A percentile compares a stretch with the other conserved stretches of the same genome.
Evolutionary conservation across 83 land plant species (phyloP).

Genomic region (Thuja plicata): DNA sequence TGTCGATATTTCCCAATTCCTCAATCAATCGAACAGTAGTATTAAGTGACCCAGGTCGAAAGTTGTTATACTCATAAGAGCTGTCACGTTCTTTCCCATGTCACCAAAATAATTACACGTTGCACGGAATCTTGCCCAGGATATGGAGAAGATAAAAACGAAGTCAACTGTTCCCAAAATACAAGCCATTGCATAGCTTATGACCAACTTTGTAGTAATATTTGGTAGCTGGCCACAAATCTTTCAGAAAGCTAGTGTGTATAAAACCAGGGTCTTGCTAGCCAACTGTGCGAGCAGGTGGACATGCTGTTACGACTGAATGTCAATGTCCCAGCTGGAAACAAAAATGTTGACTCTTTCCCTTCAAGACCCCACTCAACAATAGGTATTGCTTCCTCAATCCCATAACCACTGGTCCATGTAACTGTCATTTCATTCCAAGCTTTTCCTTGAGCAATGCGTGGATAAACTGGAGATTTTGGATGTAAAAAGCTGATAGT

Average conservation of each 20-base stretch:
- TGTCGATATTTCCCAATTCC: slow-evolving; percentile 76
- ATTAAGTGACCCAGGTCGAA: slow-evolving; percentile 73
- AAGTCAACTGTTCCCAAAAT: slow-evolving; percentile 59
- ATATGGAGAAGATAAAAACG: slow-evolving; percentile 75
- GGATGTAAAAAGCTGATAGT: slow-evolving; percentile 57
- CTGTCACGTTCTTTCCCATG: slow-evolving; percentile 91
- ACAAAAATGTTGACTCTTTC: slow-evolving; percentile 13
- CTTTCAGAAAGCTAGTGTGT: slow-evolving; percentile 82
- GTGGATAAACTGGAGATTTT: slow-evolving; percentile 78
- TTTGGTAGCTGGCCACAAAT: slow-evolving; percentile 75
- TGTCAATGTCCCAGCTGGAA: slow-evolving; percentile 88
- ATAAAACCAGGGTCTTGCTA: slow-evolving; percentile 97
- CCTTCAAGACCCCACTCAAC: slow-evolving; percentile 79
- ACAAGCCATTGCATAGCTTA: slow-evolving; percentile 54
- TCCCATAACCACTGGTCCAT: slow-evolving; percentile 96
- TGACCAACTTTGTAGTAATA: slow-evolving; percentile 83
- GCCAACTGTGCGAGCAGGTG: slow-evolving; percentile 95
- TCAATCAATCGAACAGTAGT: slow-evolving; percentile 70
- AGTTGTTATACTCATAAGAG: slow-evolving; percentile 79
- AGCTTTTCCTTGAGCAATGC: slow-evolving; percentile 69
- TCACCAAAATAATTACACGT: slow-evolving; percentile 90
- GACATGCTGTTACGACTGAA: slow-evolving; percentile 82
- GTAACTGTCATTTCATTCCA: slow-evolving; percentile 98
- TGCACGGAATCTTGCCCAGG: slow-evolving; percentile 92
- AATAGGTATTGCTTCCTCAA: slow-evolving; percentile 76